Percentiles rank a stretch among this genome's conserved stretches.
phyloP scores from a whole-genome alignment of 345 rosid species.

The Hevea brasiliensis region DNA sequence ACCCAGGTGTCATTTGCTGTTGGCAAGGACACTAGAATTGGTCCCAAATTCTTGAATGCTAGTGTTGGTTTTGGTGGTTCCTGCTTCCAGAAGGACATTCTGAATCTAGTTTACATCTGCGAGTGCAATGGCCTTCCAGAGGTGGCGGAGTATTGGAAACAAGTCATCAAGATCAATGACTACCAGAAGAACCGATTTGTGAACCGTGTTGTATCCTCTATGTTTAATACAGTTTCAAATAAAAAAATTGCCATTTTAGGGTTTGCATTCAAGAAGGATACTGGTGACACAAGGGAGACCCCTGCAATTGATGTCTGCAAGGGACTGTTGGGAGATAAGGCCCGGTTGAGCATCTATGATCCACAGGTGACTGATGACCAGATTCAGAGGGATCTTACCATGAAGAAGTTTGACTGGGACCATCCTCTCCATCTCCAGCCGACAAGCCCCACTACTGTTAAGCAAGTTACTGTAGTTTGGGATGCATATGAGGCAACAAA shows the following conservation, averaged over 20 bases:
- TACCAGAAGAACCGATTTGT: slow-evolving; percentile 86
- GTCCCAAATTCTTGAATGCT: slow-evolving; percentile 80
- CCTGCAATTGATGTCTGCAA: slow-evolving; percentile 94
- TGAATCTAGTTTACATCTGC: slow-evolving; percentile 85
- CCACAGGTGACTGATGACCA: slow-evolving; percentile 90
- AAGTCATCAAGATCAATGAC: slow-evolving; percentile 89
- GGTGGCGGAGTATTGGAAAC: slow-evolving; percentile 95
- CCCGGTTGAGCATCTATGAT: slow-evolving; percentile 77
- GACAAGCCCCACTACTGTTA: slow-evolving; percentile 75
- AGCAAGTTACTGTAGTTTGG: slow-evolving; percentile 75
- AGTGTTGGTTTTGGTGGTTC: slow-evolving; percentile 95
- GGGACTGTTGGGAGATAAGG: slow-evolving; percentile 89
- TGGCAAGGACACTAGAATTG: slow-evolving; percentile 76
- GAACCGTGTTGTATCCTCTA: slow-evolving; percentile 79
- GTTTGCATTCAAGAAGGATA: slow-evolving; percentile 90
- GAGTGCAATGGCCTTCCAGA: slow-evolving; percentile 95
- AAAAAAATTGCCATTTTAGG: slow-evolving; percentile 83
- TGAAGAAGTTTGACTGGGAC: slow-evolving; percentile 96
- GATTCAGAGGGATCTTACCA: slow-evolving; percentile 83
- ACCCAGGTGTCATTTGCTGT: slow-evolving; percentile 73
- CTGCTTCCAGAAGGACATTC: slow-evolving; percentile 87
- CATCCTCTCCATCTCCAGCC: slow-evolving; percentile 95
- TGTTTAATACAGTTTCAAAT: slow-evolving; percentile 83
- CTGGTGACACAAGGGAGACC: slow-evolving; percentile 89
- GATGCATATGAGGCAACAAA: slow-evolving; percentile 81